Conservation (phyloP, 2,329 filamentous ascomycete genomes). For the Xylariaceae sp. region DNA sequence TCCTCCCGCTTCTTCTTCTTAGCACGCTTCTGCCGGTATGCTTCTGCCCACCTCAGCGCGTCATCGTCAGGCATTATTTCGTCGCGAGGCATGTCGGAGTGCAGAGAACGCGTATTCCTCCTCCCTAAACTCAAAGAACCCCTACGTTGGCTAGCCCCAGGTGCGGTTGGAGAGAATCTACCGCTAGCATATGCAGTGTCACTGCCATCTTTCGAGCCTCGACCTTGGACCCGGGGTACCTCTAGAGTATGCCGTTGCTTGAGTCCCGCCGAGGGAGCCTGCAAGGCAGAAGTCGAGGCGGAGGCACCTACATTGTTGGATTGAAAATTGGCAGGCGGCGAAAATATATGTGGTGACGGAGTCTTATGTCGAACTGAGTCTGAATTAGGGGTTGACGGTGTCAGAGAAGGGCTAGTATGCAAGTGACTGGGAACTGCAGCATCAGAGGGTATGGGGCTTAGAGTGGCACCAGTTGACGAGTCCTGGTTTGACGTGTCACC, state of each 20-base stretch:
- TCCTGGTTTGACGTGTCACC: constrained; percentile 29
- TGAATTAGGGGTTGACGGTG: constrained; percentile 29
- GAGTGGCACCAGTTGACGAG: constrained; percentile 5
- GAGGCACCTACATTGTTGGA: constrained; percentile 42
- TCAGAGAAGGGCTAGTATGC: constrained; percentile 25
- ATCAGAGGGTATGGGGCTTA: constrained; percentile 18
- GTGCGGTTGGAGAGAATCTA: constrained; percentile 72
- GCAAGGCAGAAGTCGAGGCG: constrained; percentile 51
- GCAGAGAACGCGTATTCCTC: constrained; percentile 79
- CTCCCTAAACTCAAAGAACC: constrained; percentile 83
- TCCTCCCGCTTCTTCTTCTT: constrained; percentile 84
- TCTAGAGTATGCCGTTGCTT: constrained; percentile 88
- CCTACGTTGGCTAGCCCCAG: constrained; percentile 65
- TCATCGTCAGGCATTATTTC: constrained; percentile 88
- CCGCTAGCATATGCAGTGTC: constrained; percentile 72
- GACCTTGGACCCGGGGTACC: constrained; percentile 71
- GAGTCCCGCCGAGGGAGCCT: constrained; percentile 58
- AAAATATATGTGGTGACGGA: constrained; percentile 59
- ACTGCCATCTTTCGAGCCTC: constrained; percentile 72
- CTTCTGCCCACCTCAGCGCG: constrained; percentile 88
- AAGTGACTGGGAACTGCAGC: constrained; percentile 22
- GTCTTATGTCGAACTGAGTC: constrained; percentile 34
- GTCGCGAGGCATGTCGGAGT: constrained; percentile 82
- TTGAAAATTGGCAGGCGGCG: constrained; percentile 63
- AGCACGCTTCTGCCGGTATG: constrained; percentile 86